These are phyloP conservation scores for Scheffersomyces stipitis DNA, from an alignment of 805 yeast species.

Conservation along the genomic window DNA sequence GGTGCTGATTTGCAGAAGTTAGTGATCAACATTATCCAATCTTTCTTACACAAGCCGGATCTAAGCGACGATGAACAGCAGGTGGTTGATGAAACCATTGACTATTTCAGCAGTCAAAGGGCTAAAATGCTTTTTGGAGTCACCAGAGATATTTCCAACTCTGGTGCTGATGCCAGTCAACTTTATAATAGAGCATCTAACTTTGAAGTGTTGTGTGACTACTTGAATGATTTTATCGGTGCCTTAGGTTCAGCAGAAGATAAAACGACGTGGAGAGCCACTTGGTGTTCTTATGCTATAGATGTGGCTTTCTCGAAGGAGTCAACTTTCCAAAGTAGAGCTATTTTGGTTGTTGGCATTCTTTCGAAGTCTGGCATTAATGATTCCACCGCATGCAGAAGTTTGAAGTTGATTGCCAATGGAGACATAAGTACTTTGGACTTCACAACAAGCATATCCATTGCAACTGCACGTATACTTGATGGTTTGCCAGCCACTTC, in stretches of 20 bases:
- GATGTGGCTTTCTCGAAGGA: slow-evolving; percentile 58
- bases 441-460: slow-evolving; percentile 36
- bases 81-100: slow-evolving; percentile 48
- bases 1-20: slow-evolving; percentile 62
- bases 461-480: slow-evolving; percentile 48
- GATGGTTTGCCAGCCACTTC: slow-evolving; percentile 50
- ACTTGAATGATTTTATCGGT: slow-evolving; percentile 53
- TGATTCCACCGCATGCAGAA: slow-evolving; percentile 45
- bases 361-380: slow-evolving; percentile 62
- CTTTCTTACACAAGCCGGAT: slow-evolving; percentile 58
- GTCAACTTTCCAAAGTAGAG: slow-evolving; percentile 65
- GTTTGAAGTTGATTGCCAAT: slow-evolving; percentile 25
- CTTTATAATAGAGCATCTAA: slow-evolving; percentile 41
- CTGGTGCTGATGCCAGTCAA: slow-evolving; percentile 34
- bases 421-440: slow-evolving; percentile 24
- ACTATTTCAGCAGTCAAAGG: slow-evolving; percentile 57
- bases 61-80: slow-evolving; percentile 39
- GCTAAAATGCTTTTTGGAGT: slow-evolving; percentile 69
- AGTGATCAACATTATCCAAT: slow-evolving; percentile 65
- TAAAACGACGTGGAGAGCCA: slow-evolving; percentile 55
- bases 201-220: slow-evolving; percentile 59
- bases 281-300: slow-evolving; percentile 66
- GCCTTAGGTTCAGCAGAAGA: slow-evolving; percentile 47
- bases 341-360: slow-evolving; percentile 68
- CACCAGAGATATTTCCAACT: slow-evolving; percentile 45